A percentile compares a stretch with the other conserved stretches of the same genome.
Evolutionary conservation across 148 eudicot genomes (phyloP).

Genomic region (Camellia japonica): DNA sequence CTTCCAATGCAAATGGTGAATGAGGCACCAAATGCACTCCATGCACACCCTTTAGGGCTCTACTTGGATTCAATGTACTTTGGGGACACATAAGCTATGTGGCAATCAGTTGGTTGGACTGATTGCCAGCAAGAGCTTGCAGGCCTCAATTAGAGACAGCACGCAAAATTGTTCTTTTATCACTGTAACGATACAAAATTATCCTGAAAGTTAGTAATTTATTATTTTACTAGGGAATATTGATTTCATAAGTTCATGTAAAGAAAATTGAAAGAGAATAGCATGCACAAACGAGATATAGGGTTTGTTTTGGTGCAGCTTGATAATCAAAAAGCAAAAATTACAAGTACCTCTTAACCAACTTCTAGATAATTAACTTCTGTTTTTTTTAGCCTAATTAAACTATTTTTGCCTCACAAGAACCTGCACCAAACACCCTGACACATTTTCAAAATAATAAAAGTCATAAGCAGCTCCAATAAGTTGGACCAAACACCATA

Average conservation of each 20-base stretch:
- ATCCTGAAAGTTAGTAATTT: neutral
- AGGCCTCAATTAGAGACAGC: conserved; percentile 27
- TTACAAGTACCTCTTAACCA: too few relatives aligned
- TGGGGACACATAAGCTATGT: conserved; percentile 56
- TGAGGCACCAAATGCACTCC: conserved; percentile 78
- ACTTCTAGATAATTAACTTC: too few relatives aligned
- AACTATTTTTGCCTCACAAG: too few relatives aligned
- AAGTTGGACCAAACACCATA: too few relatives aligned
- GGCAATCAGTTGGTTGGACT: conserved; percentile 52
- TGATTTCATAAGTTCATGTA: neutral
- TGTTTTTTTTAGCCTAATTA: too few relatives aligned
- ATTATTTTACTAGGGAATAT: neutral
- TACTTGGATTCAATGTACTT: conserved; percentile 42
- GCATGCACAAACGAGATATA: neutral
- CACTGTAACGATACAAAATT: conserved; percentile 5
- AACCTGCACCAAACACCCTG: too few relatives aligned
- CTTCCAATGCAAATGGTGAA: conserved; percentile 71
- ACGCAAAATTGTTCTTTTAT: neutral
- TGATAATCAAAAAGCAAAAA: too few relatives aligned
- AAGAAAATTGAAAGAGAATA: neutral
- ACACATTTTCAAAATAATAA: too few relatives aligned
- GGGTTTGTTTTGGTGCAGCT: too few relatives aligned
- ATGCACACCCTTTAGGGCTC: conserved; percentile 69
- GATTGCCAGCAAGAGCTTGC: conserved; percentile 52
- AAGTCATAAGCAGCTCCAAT: too few relatives aligned